phyloP scores from a whole-genome alignment of 805 yeast genomes.

The Ogataea haglerorum region DNA sequence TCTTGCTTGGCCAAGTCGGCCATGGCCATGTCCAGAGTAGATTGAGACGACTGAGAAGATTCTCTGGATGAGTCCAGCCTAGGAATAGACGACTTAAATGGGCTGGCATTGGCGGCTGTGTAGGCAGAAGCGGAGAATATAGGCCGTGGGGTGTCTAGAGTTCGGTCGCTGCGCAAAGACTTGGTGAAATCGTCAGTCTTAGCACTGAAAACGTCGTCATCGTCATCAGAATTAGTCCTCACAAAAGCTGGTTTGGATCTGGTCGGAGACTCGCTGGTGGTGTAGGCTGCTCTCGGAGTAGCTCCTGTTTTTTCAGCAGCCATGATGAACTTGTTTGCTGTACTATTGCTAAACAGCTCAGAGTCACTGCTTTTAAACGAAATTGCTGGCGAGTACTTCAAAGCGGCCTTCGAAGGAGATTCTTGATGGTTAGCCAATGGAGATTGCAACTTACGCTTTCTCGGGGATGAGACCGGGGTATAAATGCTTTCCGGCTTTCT shows the following conservation, averaged over 20 bases:
- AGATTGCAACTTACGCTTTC: slow-evolving; percentile 18
- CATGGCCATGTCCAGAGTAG: slow-evolving; percentile 14
- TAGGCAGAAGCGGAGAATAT: slow-evolving; percentile 59
- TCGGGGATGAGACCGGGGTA: slow-evolving; percentile 33
- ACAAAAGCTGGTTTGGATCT: slow-evolving; percentile 52
- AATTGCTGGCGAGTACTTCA: slow-evolving; percentile 43
- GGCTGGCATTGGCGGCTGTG: slow-evolving; percentile 50
- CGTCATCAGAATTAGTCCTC: slow-evolving; percentile 37
- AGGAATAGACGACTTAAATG: slow-evolving; percentile 23
- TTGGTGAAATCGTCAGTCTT: slow-evolving; percentile 31
- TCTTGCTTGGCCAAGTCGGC: slow-evolving; percentile 13
- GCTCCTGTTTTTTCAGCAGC: slow-evolving; percentile 39
- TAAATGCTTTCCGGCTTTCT: slow-evolving; percentile 31
- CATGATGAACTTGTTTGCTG: slow-evolving; percentile 36
- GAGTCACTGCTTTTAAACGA: slow-evolving; percentile 34
- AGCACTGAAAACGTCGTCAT: slow-evolving; percentile 27
- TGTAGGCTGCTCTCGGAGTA: slow-evolving; percentile 64
- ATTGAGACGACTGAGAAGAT: slow-evolving; percentile 22
- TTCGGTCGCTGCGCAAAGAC: slow-evolving; percentile 36
- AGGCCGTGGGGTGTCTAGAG: slow-evolving; percentile 63
- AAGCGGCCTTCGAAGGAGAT: slow-evolving; percentile 37
- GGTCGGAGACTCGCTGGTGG: slow-evolving; percentile 69
- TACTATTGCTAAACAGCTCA: slow-evolving; percentile 31
- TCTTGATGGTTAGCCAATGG: slow-evolving; percentile 11
- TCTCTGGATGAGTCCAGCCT: slow-evolving; percentile 25